Conservation (phyloP, 768 basidiomycete genomes). For the Peribolospora baueri region DNA sequence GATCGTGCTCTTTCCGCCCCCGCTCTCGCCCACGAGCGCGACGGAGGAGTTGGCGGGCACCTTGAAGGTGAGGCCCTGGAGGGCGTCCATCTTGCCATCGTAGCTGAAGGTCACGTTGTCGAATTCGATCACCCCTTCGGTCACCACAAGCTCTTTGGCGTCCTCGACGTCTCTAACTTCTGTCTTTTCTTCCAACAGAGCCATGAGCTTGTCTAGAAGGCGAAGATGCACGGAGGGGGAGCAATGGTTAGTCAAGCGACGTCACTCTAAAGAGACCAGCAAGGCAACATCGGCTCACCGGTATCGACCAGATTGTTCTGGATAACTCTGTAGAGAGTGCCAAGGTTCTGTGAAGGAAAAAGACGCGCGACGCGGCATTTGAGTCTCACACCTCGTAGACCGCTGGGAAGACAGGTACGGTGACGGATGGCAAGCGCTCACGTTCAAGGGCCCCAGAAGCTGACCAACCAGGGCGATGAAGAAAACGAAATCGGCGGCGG, state of each 20-base stretch:
- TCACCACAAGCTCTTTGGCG: constrained; percentile 44
- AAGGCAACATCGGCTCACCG: constrained; percentile 3
- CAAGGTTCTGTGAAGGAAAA: constrained; percentile 55
- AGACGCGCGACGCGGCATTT: neutral
- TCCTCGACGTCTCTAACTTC: constrained; percentile 61
- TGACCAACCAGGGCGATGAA: neutral
- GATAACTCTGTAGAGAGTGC: constrained; percentile 50
- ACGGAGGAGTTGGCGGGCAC: constrained; percentile 68
- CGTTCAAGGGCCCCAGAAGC: constrained; percentile 8
- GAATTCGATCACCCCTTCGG: constrained; percentile 64
- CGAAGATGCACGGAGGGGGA: too few species aligned
- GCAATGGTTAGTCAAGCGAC: too few species aligned
- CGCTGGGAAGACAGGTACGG: neutral
- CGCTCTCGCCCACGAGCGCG: constrained; percentile 66
- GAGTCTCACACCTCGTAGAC: too few species aligned
- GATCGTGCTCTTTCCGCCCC: constrained; percentile 50
- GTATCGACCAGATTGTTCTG: constrained; percentile 57
- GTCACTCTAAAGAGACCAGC: too few species aligned
- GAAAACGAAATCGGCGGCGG: neutral
- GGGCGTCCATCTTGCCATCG: constrained; percentile 25
- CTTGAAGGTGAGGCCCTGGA: constrained; percentile 61
- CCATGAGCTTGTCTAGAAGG: constrained; percentile 40
- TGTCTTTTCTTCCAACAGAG: constrained; percentile 52
- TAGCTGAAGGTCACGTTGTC: constrained; percentile 23
- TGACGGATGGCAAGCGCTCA: neutral